Base-by-base conservation (phyloP, 345 rosid species). In the Triadica sebifera region DNA sequence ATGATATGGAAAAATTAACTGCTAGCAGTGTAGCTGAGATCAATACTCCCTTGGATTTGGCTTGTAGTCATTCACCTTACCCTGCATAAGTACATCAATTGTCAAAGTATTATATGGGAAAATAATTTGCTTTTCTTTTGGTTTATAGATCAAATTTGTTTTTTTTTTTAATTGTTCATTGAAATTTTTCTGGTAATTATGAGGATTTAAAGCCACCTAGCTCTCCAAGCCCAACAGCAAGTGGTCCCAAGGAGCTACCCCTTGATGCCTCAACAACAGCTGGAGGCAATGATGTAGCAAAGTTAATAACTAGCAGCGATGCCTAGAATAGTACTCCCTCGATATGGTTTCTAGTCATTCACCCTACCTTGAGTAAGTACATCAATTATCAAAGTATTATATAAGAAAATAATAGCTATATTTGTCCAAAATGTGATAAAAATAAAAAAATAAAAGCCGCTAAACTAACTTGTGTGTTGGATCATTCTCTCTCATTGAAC, bases 151-250 rank as follows among this genome's bases (percentile, higher is more conserved):
- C 66, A n/a, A n/a, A n/a, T n/a, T n/a, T n/a, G 24, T 20, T 10
- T 20, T 17, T 20, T 57, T 37, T 19, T 34, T 62, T 7, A 15
- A n/a, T 1, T 22, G 13, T 8, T 67, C 7, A 47, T 25, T 67
- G 70, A 45, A 24, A 29, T 34, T 13, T 67, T 67, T 29, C 82
- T 78, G 62, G 29, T 77, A 89, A 90, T 37, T 89, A 89, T 56
- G 87, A 80, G 67, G 90, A 88, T 72, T 77, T 90, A 80, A 89
- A 88, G 79, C 96, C 97, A 53, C 98, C 95, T 60, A 87, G 73
- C 81, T 92, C 97, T 62, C 96, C 93, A 43, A 82, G 77, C 52
- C 95, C 91, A 76, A 81, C 81, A 65, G 78, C 89, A 76, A 83
- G 89, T 12, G 85, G 86, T 79, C 79, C 87, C 61, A 86, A 82